Conservation (phyloP, 108 stramenopile species). For the Nitzschia sp. region DNA sequence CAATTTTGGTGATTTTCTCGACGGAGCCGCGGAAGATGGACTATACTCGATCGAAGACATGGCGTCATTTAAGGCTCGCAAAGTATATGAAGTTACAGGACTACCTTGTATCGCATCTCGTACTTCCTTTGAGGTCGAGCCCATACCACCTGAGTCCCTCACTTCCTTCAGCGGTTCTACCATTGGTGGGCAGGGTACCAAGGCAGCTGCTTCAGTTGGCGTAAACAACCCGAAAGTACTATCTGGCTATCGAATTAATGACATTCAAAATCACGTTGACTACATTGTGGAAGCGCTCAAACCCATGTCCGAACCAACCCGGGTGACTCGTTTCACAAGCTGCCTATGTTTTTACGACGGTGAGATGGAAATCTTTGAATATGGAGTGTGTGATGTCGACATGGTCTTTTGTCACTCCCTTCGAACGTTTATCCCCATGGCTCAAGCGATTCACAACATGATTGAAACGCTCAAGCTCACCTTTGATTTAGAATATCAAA, state of each 20-base stretch:
- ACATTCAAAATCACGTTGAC: constrained; percentile 80
- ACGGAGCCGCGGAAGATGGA: constrained; percentile 61
- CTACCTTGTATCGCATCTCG: constrained; percentile 75
- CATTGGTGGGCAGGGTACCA: constrained; percentile 21
- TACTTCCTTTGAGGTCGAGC: constrained; percentile 85
- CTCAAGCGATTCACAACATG: constrained; percentile 72
- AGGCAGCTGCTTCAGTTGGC: constrained; percentile 23
- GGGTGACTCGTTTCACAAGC: constrained; percentile 74
- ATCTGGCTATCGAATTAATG: constrained; percentile 83
- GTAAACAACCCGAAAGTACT: constrained; percentile 46
- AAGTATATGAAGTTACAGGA: constrained; percentile 77
- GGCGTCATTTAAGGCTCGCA: constrained; percentile 81
- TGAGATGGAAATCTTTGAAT: constrained; percentile 81
- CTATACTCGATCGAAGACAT: constrained; percentile 77
- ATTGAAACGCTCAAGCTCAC: constrained; percentile 68
- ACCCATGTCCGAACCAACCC: constrained; percentile 74
- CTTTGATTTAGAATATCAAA: constrained; percentile 75
- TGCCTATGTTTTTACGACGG: constrained; percentile 90
- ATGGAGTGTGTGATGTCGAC: constrained; percentile 75
- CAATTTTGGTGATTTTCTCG: constrained; percentile 86
- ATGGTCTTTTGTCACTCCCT: constrained; percentile 63
- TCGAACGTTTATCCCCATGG: constrained; percentile 76
- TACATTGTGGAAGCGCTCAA: constrained; percentile 68
- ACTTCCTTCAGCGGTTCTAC: constrained; percentile 20
- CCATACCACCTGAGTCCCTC: constrained; percentile 45